Evolutionary conservation across 805 yeast species (phyloP), one percentile per base, ranked within the genome.

Genomic region (Nakazawaea populi): DNA sequence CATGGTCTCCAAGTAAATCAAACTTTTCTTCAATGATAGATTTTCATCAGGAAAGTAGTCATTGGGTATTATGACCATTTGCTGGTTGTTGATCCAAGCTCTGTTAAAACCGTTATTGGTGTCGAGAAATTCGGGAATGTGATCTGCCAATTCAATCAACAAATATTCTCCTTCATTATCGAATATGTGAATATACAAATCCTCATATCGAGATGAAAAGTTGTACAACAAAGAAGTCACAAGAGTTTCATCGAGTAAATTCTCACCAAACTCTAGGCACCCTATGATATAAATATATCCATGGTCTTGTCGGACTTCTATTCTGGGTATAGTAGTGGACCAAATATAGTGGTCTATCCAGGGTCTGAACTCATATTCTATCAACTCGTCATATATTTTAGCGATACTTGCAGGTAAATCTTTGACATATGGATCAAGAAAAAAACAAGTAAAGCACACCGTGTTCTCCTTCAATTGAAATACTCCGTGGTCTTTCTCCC

Each of bases 91-190:
- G 7, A 80, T 54, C 87, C 87, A 82, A 2, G 75, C 61, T 51
- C 87, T 64, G 58, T 82, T 80, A 12, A 64, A 58, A 0, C 83
- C 73, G 48, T 65, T 69, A 18, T 65, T 69, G 1, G 80, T 80
- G 6, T 65, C 68, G 8, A 77, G 57, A 76, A 82, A 77, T 5
- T 66, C 65, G 8, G 50, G 52, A 8, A 55, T 57, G 1, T 55
- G 51, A 4, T 79, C 76, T 37, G 74, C 68, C 1, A 76, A 71
- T 53, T 79, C 83, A 7, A 77, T 70, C 43, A 83, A 59, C 8
- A 82, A 47, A 44, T 77, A 74, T 52, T 84, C 89, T 6, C 83
- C 80, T 44, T 79, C 85, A 1, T 74, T 71, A 57, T 82, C 88
- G 52, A 69, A 66, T 2, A 70, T 54, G 39, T 73, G 77, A 4